Base-by-base conservation (phyloP, 2,329 filamentous ascomycete species). In the Colletotrichum sansevieriae region DNA sequence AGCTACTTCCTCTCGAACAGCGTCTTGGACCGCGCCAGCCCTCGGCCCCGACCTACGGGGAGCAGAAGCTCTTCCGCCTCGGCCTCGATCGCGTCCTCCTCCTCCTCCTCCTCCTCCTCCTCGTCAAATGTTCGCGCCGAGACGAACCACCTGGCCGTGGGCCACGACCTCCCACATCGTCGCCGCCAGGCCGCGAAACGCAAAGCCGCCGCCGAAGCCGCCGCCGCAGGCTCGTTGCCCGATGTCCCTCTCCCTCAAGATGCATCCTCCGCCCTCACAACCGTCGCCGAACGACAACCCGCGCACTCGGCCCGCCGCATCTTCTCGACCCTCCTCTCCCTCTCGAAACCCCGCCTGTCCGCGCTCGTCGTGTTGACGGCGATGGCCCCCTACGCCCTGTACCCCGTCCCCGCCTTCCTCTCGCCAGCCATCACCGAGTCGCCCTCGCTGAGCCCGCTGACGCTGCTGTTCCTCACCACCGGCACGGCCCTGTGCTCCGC, bases 321-420 rank as follows among this genome's bases (percentile, higher is more conserved):
- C 63, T 77, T 96, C 71, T 92, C 94, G 22, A 90, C 93, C 35
- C 94, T 94, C 75, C 90, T 99, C 71, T 93, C 96, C 29, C 90
- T 99, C 72, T 92, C 95, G n/a, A 99, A 99, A 78, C 96, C 96
- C 3, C 94, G 95, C 61, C 89, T 99, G 56, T 95, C 94, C 8
- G 92, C 97, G 74, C 90, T 99, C 54, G 92, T 99, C 70, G 92
- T 97, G 37, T 90, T 99, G 55, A 94, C 94, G 0, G 93, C 95
- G 33, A 97, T 96, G 78, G 92, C 93, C 2, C 89, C 95, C 3
- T 99, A 98, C 80, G 93, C 94, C 15, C 85, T 99, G 64, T 99
- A 98, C 78, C 96, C 96, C 0, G 92, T 97, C 2, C 95, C 95
- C 2, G 91, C 93, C 62, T 90, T 98, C 71, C 89, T 99, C 60